Conservation (phyloP, 2,329 filamentous ascomycete genomes). For the Leptographium lundbergii region DNA sequence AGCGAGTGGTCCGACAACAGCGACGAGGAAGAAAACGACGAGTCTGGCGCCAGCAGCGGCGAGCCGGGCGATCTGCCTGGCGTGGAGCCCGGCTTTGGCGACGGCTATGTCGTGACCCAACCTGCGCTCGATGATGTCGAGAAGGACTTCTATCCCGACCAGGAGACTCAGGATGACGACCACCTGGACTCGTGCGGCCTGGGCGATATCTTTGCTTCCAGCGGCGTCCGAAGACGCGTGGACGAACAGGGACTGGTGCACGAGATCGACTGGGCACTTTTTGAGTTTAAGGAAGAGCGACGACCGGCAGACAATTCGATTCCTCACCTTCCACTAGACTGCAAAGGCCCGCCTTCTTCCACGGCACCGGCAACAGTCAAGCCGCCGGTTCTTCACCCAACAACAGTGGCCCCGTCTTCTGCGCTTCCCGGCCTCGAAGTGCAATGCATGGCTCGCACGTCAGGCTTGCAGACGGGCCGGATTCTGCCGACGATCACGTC, state of each 20-base stretch:
- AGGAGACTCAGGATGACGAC: conserved; percentile 61
- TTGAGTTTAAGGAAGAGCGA: conserved; percentile 63
- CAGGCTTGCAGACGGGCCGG: conserved; percentile 65
- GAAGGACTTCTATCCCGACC: conserved; percentile 68
- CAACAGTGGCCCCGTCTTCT: conserved; percentile 43
- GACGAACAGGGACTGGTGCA: conserved; percentile 61
- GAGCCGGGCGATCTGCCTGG: conserved; percentile 69
- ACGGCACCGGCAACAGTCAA: background rate
- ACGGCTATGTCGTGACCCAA: conserved; percentile 75
- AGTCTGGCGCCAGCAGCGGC: conserved; percentile 12
- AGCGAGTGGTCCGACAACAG: conserved; percentile 36
- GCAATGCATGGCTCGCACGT: conserved; percentile 80
- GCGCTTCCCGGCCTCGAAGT: conserved; percentile 64
- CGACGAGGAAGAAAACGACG: conserved; percentile 25
- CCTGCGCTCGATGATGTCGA: conserved; percentile 81
- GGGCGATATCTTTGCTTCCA: conserved; percentile 79
- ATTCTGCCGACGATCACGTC: conserved; percentile 69
- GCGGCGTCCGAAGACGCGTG: conserved; percentile 67
- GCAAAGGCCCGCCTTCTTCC: conserved; percentile 3
- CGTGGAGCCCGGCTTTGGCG: conserved; percentile 59
- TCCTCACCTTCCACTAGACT: conserved; percentile 21
- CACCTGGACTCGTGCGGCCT: conserved; percentile 71
- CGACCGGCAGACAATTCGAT: conserved; percentile 62
- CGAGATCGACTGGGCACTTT: conserved; percentile 92
- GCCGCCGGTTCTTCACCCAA: conserved; percentile 31